Base-by-base conservation (phyloP, 306 rosid genomes). In the Purshia tridentata region DNA sequence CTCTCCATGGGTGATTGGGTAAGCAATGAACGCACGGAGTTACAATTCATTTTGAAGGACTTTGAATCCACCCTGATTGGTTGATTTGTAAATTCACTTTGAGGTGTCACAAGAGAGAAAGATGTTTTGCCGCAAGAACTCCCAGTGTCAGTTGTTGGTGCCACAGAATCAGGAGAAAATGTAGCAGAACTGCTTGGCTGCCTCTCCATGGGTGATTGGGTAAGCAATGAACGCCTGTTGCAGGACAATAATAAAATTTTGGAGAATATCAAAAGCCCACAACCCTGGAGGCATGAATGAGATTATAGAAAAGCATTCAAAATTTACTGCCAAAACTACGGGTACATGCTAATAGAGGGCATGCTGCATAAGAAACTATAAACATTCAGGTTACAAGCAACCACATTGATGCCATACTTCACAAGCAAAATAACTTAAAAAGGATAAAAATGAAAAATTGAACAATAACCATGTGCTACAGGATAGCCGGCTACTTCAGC, bases 181-280 rank as follows among this genome's bases (percentile, higher is more conserved):
- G 78, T 61, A 46, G 83, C 68, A 16, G 86, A 78, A 72, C 65
- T 69, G 0, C 74, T 69, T 23, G 58, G 72, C 74, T 75, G 77
- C 75, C 79, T 83, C 23, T 55, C 83, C 44, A 69, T 67, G 6
- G 94, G 97, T 49, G 96, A 81, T 88, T 91, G 98, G 75, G 89
- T 93, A 66, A 93, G 96, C 94, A 93, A 82, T 54, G 98, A 93
- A 80, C 88, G 97, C 88, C 98, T 93, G 96, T 82, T 40, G 20
- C 5, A 79, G 45, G 72, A 58, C 15, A 14, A 37, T 1, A 14
- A 60, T 13, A 22, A 37, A 15, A 14, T 35, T 60, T 16, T 3
- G 1, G 4, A 63, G 20, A 39, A 15, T 39, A 39, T 61, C 60
- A 55, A 18, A 55, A 20, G 60, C 60, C 8, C 15, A 20, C 8